These are phyloP conservation scores for Abrus pulchellus DNA, from an alignment of 306 rosid genomes.

Conservation along the genomic window DNA sequence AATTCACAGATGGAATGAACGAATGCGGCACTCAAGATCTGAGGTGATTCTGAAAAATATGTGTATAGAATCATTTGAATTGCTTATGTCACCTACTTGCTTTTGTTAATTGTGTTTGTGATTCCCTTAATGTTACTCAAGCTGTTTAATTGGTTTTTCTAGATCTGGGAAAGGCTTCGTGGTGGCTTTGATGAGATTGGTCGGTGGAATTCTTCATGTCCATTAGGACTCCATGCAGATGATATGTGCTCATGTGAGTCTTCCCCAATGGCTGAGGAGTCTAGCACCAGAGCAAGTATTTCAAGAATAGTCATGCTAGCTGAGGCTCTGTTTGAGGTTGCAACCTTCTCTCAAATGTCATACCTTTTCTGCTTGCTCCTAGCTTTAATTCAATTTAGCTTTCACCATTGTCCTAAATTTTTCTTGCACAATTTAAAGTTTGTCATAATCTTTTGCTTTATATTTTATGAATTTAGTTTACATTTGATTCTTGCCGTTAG, in stretches of 20 bases:
- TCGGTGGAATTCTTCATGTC: constrained; percentile 73
- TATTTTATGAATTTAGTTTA: constrained; percentile 6
- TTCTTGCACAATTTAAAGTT: constrained; percentile 20
- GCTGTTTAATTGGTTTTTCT: constrained; percentile 48
- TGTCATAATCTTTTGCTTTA: neutral
- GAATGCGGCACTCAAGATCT: constrained; percentile 77
- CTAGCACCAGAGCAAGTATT: constrained; percentile 91
- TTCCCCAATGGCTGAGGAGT: constrained; percentile 68
- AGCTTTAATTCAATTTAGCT: constrained; percentile 28
- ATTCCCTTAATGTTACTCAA: constrained; percentile 30
- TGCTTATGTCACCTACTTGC: constrained; percentile 40
- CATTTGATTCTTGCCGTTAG: constrained; percentile 9
- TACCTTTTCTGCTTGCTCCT: neutral
- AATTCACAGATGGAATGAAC: constrained; percentile 72
- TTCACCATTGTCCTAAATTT: constrained; percentile 11
- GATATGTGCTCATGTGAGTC: constrained; percentile 91
- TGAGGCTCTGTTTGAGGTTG: constrained; percentile 95
- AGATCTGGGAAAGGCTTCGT: constrained; percentile 97
- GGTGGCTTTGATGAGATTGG: constrained; percentile 80
- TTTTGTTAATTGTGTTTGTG: constrained; percentile 32
- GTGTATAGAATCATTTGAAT: constrained; percentile 31
- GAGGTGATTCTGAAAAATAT: constrained; percentile 70
- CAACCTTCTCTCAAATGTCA: constrained; percentile 39
- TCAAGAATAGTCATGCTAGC: constrained; percentile 98
- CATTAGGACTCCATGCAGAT: constrained; percentile 86